Conservation (phyloP, 202 grass and related monocot species). For the Bolboschoenoplectus hybrid region DNA sequence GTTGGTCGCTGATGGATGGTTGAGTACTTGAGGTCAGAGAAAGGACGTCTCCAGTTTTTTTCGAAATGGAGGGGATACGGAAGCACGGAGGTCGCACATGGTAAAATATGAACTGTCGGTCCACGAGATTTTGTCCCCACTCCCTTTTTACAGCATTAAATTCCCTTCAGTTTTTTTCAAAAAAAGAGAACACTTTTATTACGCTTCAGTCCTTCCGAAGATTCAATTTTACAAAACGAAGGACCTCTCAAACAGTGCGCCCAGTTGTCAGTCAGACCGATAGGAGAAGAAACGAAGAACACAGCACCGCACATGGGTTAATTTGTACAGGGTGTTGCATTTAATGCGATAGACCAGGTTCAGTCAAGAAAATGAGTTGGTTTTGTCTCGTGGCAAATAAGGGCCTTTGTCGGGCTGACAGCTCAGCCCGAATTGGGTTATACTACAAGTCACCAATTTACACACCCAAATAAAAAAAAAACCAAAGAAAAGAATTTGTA, state of each 20-base stretch:
- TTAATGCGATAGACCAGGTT: background rate
- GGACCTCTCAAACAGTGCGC: background rate
- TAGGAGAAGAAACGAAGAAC: no score
- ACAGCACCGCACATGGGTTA: background rate
- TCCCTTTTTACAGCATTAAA: conserved; percentile 31
- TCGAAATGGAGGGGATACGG: background rate
- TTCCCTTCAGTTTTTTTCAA: background rate
- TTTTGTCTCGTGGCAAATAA: conserved; percentile 37
- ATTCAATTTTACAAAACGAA: background rate
- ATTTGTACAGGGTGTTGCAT: background rate
- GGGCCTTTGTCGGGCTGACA: conserved; percentile 53
- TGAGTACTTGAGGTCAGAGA: no score
- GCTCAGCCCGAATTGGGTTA: conserved; percentile 30
- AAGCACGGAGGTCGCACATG: conserved; percentile 1
- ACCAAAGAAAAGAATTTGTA: no score
- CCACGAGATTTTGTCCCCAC: conserved; percentile 42
- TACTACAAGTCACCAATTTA: conserved; percentile 15
- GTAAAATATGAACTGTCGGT: conserved; percentile 37
- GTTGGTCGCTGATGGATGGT: background rate
- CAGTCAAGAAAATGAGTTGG: background rate
- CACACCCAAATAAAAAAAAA: background rate
- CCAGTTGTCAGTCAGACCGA: background rate
- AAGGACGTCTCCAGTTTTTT: background rate
- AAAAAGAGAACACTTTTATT: background rate
- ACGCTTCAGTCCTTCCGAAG: background rate